phyloP scores from a whole-genome alignment of 225 moss, liverwort and hornwort species.

The Sphagnum tenellum region DNA sequence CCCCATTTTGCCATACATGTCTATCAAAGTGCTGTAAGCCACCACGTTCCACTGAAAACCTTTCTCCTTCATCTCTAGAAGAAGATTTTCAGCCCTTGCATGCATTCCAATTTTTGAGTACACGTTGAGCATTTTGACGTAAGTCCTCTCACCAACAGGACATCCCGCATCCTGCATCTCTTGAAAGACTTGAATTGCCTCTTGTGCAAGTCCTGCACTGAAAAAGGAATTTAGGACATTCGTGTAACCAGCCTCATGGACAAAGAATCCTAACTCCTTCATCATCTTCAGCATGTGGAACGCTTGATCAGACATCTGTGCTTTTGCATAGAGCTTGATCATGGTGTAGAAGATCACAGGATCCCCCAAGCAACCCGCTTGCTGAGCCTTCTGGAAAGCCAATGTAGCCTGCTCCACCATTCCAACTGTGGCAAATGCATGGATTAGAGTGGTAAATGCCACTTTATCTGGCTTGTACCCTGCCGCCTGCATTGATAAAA shows the following conservation, averaged over 20 bases:
- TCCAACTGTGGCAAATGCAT: conserved; percentile 48
- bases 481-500: conserved; percentile 18
- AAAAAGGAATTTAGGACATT: conserved; percentile 42
- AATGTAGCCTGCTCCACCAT: conserved; percentile 51
- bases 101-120: conserved; percentile 54
- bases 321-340: conserved; percentile 51
- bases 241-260: conserved; percentile 44
- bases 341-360: conserved; percentile 59
- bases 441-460: conserved; percentile 47
- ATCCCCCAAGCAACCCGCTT: conserved; percentile 21
- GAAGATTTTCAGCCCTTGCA: conserved; percentile 34
- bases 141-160: conserved; percentile 33
- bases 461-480: conserved; percentile 41
- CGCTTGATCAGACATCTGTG: conserved; percentile 41
- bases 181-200: conserved; percentile 41
- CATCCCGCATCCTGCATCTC: conserved; percentile 38
- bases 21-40: conserved; percentile 60
- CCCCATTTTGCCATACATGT: conserved; percentile 64
- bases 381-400: conserved; percentile 44
- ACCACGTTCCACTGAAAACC: conserved; percentile 31
- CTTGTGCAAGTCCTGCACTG: conserved; percentile 18
- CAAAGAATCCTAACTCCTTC: conserved; percentile 27
- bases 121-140: conserved; percentile 58
- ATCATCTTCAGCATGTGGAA: conserved; percentile 35
- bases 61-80: conserved; percentile 23